Conservation (phyloP, 2,329 filamentous ascomycete species). For the Aureobasidium sp. region DNA sequence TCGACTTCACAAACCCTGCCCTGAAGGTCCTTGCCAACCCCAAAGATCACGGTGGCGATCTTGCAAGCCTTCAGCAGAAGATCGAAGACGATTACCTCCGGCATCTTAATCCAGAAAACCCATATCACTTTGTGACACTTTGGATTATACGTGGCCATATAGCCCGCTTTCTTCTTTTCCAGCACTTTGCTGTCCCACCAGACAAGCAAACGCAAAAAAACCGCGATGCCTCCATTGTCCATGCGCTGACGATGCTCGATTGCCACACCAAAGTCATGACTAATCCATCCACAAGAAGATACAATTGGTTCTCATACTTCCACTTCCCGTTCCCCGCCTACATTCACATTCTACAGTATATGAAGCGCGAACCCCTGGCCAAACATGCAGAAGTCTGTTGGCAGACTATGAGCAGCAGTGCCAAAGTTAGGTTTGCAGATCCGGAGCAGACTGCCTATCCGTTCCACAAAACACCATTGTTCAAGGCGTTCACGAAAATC, state of each 20-base stretch:
- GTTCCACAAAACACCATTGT: slow-evolving; percentile 20
- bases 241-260: slow-evolving; percentile 38
- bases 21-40: slow-evolving; percentile 28
- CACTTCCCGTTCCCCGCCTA: slow-evolving; percentile 47
- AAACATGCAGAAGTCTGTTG: slow-evolving; percentile 34
- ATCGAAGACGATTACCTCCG: slow-evolving; percentile 44
- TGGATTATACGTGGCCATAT: slow-evolving; percentile 41
- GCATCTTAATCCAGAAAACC: slow-evolving; percentile 35
- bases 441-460: slow-evolving; percentile 19
- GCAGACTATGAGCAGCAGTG: slow-evolving; percentile 43
- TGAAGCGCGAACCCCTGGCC: slow-evolving; percentile 33
- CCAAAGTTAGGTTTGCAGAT: slow-evolving; percentile 30
- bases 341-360: slow-evolving; percentile 39
- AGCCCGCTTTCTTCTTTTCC: slow-evolving; percentile 45
- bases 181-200: slow-evolving; percentile 29
- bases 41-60: slow-evolving; percentile 17
- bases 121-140: slow-evolving; percentile 43
- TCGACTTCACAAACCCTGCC: slow-evolving; percentile 41
- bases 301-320: slow-evolving; percentile 36
- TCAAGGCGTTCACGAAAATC: slow-evolving; percentile 44
- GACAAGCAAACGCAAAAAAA: slow-evolving; percentile 21
- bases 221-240: slow-evolving; percentile 25
- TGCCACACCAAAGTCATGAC: slow-evolving; percentile 41
- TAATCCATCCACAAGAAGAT: slow-evolving; percentile 37
- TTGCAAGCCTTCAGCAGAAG: slow-evolving; percentile 33